Conservation (phyloP, 169 alveolate species). For the Plasmodium relictum region DNA sequence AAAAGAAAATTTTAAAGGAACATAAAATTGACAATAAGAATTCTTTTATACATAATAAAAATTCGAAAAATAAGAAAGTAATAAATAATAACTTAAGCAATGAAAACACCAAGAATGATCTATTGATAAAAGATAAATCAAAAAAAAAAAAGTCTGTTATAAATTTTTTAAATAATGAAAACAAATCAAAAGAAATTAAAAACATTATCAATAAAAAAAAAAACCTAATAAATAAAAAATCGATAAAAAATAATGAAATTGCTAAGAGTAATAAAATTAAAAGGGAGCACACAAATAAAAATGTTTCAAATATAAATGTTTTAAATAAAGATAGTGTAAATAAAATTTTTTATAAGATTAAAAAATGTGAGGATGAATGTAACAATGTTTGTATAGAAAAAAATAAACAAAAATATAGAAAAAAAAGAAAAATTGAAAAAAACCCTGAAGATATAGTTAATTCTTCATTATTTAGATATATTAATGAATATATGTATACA, state of each 20-base stretch:
- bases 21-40: no score
- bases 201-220: neutral
- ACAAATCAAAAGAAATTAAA: no score
- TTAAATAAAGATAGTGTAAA: neutral
- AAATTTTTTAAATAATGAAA: no score
- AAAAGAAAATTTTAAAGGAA: no score
- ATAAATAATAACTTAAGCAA: no score
- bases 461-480: constrained; percentile 54
- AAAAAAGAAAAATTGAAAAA: constrained; percentile 32
- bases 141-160: no score
- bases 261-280: neutral
- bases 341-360: neutral
- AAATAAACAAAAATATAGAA: constrained; percentile 61
- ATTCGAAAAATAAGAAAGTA: no score
- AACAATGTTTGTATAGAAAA: constrained; percentile 16
- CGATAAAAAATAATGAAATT: neutral
- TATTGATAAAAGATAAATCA: no score
- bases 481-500: constrained; percentile 68
- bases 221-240: neutral
- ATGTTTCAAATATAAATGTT: neutral
- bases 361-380: neutral
- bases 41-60: no score
- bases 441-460: constrained; percentile 66
- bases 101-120: neutral
- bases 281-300: neutral